Evolutionary conservation across 805 yeast genomes (phyloP), one percentile per base, ranked within the genome.

Genomic region (Barnettozyma botsteinii): DNA sequence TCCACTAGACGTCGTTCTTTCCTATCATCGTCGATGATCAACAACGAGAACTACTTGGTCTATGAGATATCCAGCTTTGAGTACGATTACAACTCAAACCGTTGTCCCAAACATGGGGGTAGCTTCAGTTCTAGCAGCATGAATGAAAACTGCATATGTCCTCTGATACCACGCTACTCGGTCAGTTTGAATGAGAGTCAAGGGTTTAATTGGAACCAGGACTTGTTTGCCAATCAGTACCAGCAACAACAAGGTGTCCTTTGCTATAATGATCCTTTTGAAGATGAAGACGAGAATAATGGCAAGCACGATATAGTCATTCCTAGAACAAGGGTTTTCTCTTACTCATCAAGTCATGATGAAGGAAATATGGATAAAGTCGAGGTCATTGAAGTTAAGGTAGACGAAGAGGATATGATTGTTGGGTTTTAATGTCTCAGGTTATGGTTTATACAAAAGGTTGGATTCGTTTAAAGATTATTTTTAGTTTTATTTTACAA

Each of bases 131-230:
- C 23, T 24, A 15, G 24, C 18, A 31, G n/a, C 13, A 17, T 12
- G 7, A 7, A 23, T 7, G 40, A 17, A 5, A 15, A 19, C 3
- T 36, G 40, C 15, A 31, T 36, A 5, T 40, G 43, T 18, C 17
- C 35, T 5, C 23, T 28, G 7, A 39, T 31, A 9, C 46, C 23
- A 47, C 71, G 7, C 48, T 64, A 1, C 67, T 63, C 70, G 13
- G 66, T 79, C 27, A 67, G 74, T 13, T 61, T 79, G 29, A 68
- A 66, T 19, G 83, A 81, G 51, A 72, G 81, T 24, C 89, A 83
- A 53, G 93, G 93, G 3, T 83, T 82, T 51, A 60, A 74, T 3
- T 83, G 86, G 75, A 82, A 83, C 55, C 89, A 82, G 53, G 89
- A 82, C 51, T 60, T 81, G 33, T 83, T 81, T 67, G 89, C 87